Evolutionary conservation across 176 grass and related monocot genomes (phyloP).

Genomic region (Eremochloa ophiuroides): DNA sequence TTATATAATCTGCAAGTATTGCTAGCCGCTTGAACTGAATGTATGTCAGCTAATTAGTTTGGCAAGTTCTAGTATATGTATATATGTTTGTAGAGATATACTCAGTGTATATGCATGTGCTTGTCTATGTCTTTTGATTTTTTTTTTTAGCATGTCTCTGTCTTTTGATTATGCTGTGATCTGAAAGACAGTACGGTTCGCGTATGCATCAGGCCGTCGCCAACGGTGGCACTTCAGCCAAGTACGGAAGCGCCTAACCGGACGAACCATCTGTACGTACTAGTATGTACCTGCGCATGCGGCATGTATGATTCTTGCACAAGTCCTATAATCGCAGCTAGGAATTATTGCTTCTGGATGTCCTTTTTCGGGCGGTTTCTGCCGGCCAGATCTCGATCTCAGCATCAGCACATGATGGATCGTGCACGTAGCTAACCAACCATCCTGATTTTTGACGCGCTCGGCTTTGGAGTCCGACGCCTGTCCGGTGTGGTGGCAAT

Average conservation of each 20-base stretch:
- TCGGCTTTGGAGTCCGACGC: neutral
- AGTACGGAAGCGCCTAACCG: neutral
- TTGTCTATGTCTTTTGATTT: neutral
- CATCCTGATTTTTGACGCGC: conserved; percentile 24
- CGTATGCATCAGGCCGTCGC: no score
- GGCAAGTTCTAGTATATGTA: neutral
- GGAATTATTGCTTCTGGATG: neutral
- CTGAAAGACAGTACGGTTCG: no score
- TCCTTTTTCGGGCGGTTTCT: neutral
- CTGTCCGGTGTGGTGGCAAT: no score
- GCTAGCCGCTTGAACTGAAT: neutral
- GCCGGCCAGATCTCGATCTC: conserved; percentile 23
- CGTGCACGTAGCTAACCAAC: neutral
- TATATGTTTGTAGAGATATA: neutral
- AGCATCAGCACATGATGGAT: neutral
- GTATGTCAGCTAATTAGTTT: neutral
- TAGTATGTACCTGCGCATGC: neutral
- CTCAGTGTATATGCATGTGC: neutral
- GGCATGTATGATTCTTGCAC: neutral
- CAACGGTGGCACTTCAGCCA: neutral
- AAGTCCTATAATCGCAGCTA: neutral
- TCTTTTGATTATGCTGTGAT: neutral
- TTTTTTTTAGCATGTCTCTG: no score
- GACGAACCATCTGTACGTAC: conserved; percentile 4
- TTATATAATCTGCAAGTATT: neutral